Evolutionary conservation across 306 rosid species (phyloP), one percentile per base, ranked within the genome.

Genomic region (Fragaria vesca): DNA sequence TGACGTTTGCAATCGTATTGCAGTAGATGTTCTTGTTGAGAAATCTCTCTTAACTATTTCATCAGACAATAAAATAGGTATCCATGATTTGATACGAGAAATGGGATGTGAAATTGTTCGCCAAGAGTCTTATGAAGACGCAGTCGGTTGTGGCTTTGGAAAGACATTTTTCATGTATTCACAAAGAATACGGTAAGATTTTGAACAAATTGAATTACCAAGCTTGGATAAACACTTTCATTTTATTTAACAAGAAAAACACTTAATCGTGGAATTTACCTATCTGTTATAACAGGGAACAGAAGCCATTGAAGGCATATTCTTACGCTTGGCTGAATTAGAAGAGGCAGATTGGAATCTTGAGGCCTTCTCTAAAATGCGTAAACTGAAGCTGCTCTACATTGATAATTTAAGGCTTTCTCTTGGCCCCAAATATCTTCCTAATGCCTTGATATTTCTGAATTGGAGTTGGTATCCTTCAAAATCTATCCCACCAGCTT

Each of bases 71-170:
- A 0, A 6, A 0, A 6, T 77, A 5, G 51, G 4, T 9, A 69
- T 88, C 77, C 89, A 88, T 78, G 77, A 81, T 72, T 68, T 77
- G 80, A 69, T 88, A 26, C 78, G 46, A 42, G 55, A 78, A 3
- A 73, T 85, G 84, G 90, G 83, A 16, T 66, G 55, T 13, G 16
- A 45, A 6, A 75, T 85, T 66, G 87, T 83, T 57, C 40, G 43
- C 2, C 26, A 62, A 65, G 78, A 85, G 18, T 46, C 32, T 32
- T 32, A 2, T 30, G 20, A 3, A 15, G 62, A 12, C 78, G 78
- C 3, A 80, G 75, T 50, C 73, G 87, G 17, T 4, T 86, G 58
- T 79, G 81, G 81, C 55, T 46, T 38, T n/a, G 13, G 0, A 2
- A 76, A 2, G 84, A 87, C 60, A 62, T 77, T 13, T 74, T 58